Evolutionary conservation across 352 stramenopile genomes (phyloP), one percentile per base, ranked within the genome.

Genomic region (Phytophthora litchii): DNA sequence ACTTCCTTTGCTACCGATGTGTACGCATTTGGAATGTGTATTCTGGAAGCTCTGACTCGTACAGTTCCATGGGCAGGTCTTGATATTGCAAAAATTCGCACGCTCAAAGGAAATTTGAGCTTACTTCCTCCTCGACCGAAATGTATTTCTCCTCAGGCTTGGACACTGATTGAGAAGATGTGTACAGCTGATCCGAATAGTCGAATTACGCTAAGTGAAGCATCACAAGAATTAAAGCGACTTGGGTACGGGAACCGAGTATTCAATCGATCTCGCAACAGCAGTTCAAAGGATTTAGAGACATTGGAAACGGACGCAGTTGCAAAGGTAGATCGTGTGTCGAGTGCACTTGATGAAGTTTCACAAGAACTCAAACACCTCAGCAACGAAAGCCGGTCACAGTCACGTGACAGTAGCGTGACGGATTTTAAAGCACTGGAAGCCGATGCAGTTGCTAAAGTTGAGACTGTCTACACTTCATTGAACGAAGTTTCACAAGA

Each of bases 11-110:
- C 70, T 2, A 76, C 70, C 0, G 81, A 93, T 46, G 71, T 91
- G 34, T 93, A 88, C 54, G 76, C 80, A 11, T 83, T 91, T 32
- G 83, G 83, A n/a, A 89, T 93, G 81, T 89, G 76, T 36, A 88
- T 91, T 20, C n/a, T 89, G 6, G 81, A 93, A 35, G 72, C 78
- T 1, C 54, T 90, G 21, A 88, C 81, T 1, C 63, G 67, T 0
- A 67, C 74, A 9, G 53, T 77, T 0, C 83, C 83, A 0, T 93
- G 82, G 82, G 57, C 38, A 11, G 66, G 45, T 1, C 46, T 88
- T 35, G 73, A 83, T n/a, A 57, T 73, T 9, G 19, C 62, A 0
- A 76, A 84, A 45, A 74, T 91, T 27, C 67, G 69, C 12, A 76
- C 72, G 16, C 65, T 88, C 8, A 91, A 91, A 60, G 60, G 66